Conservation (phyloP, 2,329 filamentous ascomycete genomes). For the Atkinsonella texensis region DNA sequence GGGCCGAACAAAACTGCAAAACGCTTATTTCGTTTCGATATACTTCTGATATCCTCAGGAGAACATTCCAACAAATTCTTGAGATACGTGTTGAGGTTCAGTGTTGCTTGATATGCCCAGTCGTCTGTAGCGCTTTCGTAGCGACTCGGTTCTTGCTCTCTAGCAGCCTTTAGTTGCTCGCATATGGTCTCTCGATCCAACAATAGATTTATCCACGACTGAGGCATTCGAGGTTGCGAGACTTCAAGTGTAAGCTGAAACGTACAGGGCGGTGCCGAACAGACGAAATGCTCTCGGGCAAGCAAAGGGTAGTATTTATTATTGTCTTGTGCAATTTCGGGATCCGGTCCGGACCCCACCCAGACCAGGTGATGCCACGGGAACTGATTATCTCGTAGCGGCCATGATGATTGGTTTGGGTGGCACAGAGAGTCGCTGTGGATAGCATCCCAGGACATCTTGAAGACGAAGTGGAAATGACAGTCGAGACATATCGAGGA, state of each 20-base stretch:
- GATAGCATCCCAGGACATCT: conserved; percentile 20
- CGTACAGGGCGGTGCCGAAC: conserved; percentile 29
- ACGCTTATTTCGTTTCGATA: conserved; percentile 45
- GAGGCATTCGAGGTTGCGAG: conserved; percentile 33
- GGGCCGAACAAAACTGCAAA: conserved; percentile 42
- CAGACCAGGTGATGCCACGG: conserved; percentile 28
- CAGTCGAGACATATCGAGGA: conserved; percentile 29
- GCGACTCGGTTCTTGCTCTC: conserved; percentile 33
- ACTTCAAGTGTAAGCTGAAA: conserved; percentile 35
- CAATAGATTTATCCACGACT: conserved; percentile 30
- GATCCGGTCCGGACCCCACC: conserved; percentile 19
- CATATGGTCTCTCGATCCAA: conserved; percentile 32
- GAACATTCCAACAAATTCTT: conserved; percentile 33
- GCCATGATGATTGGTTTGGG: conserved; percentile 21
- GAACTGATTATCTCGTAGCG: conserved; percentile 21
- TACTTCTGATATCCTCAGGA: conserved; percentile 27
- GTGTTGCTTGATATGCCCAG: conserved; percentile 28
- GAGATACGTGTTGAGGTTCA: conserved; percentile 39
- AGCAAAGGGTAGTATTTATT: conserved; percentile 28
- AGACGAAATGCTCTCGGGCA: conserved; percentile 26
- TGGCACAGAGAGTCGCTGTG: conserved; percentile 20
- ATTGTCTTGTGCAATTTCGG: conserved; percentile 12
- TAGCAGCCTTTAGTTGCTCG: conserved; percentile 26
- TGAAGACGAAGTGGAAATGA: conserved; percentile 30
- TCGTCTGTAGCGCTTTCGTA: conserved; percentile 31